Evolutionary conservation across 768 basidiomycete genomes (phyloP), one percentile per base, ranked within the genome.

Genomic region (Erythrobasidium yunnanense): DNA sequence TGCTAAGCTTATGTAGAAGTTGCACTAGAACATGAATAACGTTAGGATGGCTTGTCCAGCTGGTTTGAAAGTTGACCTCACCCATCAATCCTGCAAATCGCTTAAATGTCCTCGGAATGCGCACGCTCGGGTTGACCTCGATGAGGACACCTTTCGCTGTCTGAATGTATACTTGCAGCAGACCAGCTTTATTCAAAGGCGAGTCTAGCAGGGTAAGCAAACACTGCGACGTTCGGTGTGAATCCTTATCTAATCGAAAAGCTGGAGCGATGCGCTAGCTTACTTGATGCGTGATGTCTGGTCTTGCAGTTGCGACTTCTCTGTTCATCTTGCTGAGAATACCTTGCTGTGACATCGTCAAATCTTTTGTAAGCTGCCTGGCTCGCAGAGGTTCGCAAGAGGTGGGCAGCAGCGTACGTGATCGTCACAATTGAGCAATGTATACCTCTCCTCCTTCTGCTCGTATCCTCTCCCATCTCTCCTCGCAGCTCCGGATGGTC

Each of bases 1-100:
- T 99, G 60, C 86, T 90, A 20, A 96, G 82, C 72, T 89, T 92
- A 78, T 99, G 93, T 8, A 99, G 82, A 6, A 99, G 82, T 85
- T 97, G 95, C 13, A 97, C 93, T 95, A 73, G 4, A 4, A 49
- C 15, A 27, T 20, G 35, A n/a, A 27, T 13, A 23, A 6, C 4
- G 38, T 53, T 47, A 35, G 25, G 15, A 23, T 52, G 5, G 22
- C 56, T 1, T 7, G 42, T 11, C 7, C 5, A n/a, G 0, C n/a
- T 4, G 25, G 8, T 60, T 23, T 22, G 13, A 3, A 46, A 22
- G 34, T 15, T 7, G 67, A 73, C 68, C 81, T 69, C 73, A 93
- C 91, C 92, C 95, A 99, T 99, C 70, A 99, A 80, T 22, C 95
- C 95, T 66, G 89, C 90, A 78, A 99, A 99, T 8, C 95, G 84